These are phyloP conservation scores for Talaromyces ruber DNA, from an alignment of 495 filamentous ascomycete genomes.

Conservation along the genomic window DNA sequence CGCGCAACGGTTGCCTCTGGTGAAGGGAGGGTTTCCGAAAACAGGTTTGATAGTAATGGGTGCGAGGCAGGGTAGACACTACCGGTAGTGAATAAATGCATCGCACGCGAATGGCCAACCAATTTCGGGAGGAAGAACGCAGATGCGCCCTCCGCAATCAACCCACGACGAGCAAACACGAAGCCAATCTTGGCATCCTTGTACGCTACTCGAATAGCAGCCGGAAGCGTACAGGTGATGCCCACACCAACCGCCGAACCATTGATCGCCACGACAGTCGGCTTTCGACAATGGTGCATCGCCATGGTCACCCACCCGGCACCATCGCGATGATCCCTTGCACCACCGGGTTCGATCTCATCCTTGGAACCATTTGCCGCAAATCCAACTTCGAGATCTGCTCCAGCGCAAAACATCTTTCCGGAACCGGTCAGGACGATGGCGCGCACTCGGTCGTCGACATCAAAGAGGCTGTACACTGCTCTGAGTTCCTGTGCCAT, in stretches of 20 bases:
- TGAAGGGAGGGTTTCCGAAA: conserved; percentile 40
- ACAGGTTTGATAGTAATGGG: conserved; percentile 39
- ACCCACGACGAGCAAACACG: conserved; percentile 49
- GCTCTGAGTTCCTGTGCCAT: conserved; percentile 44
- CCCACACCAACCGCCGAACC: conserved; percentile 55
- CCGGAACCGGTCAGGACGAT: conserved; percentile 48
- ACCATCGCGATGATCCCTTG: conserved; percentile 19
- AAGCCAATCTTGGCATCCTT: conserved; percentile 45
- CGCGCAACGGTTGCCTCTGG: conserved; percentile 39
- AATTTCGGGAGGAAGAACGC: conserved; percentile 53
- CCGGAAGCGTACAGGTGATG: conserved; percentile 55
- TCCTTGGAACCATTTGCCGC: conserved; percentile 12
- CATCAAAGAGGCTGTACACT: conserved; percentile 41
- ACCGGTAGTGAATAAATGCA: conserved; percentile 35
- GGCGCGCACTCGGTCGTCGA: conserved; percentile 42
- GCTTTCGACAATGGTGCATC: conserved; percentile 51
- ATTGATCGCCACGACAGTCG: conserved; percentile 51
- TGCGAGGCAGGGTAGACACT: conserved; percentile 25
- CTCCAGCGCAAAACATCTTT: conserved; percentile 51
- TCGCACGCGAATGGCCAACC: conserved; percentile 44
- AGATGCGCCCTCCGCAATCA: conserved; percentile 49
- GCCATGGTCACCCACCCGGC: conserved; percentile 48
- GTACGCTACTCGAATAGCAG: conserved; percentile 45
- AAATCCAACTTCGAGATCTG: conserved; percentile 45
- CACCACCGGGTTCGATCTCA: neutral